Evolutionary conservation across 2,329 filamentous ascomycete species (phyloP), one percentile per base, ranked within the genome.

Genomic region (Fusarium buharicum): DNA sequence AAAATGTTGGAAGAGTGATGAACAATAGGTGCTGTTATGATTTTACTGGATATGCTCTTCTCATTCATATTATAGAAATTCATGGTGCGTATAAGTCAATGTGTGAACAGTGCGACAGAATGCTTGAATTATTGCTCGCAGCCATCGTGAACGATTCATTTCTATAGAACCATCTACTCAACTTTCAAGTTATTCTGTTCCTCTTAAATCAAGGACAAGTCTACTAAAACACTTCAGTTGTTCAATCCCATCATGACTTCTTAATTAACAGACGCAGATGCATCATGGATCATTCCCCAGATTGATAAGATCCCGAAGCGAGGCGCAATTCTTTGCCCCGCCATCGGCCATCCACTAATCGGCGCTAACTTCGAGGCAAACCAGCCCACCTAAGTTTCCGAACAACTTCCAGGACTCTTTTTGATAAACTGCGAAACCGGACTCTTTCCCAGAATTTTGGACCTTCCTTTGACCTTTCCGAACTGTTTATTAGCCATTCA

Each of bases 331-430:
- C 57, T 39, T 55, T 38, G 47, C 62, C 62, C 64, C 64, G 49
- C 60, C 57, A 67, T 67, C 60, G 53, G 64, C 59, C 56, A 49
- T 67, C 52, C 48, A 54, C 64, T 65, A 59, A 65, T 50, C 48
- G 57, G 45, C 64, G 60, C 64, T 67, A 67, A 65, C 30, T 30
- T 50, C 18, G 40, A 34, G 28, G 53, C 39, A 58, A 59, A 46
- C 9, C 46, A 52, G 52, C 47, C 54, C 54, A 46, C 54, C 20
- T 22, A 22, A 22, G 20, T 22, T 22, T 22, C 20, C 20, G 20
- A 22, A 22, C 20, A 22, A 22, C 20, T 6, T 22, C 20, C 36
- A 47, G 5, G 34, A 12, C 36, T 38, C 36, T 49, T 27, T 12
- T 37, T 17, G 27, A 46, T 47, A 59, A 41, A 18, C 40, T 47